phyloP scores from a whole-genome alignment of 1,139 yeast genomes.

The Protomyces arabidopsidicola region DNA sequence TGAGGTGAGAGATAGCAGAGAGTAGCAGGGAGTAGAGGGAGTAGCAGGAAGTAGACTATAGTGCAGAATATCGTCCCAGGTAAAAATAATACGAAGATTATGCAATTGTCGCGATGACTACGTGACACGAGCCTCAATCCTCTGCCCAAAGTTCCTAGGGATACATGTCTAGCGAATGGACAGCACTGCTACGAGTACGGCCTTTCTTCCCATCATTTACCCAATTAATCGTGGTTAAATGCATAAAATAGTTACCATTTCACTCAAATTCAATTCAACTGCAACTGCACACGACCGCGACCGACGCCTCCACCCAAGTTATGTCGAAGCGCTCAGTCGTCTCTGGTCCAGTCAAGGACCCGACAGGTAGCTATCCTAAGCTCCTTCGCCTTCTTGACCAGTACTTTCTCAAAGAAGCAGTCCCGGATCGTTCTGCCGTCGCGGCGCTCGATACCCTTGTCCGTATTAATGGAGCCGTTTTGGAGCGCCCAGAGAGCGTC shows the following conservation, averaged over 20 bases:
- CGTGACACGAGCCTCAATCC: no score
- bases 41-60: no score
- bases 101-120: no score
- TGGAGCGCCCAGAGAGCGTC: slow-evolving; percentile 5
- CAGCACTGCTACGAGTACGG: no score
- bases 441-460: slow-evolving; percentile 21
- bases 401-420: slow-evolving; percentile 20
- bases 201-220: no score
- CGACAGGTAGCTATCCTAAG: slow-evolving; percentile 20
- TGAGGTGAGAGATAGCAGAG: no score
- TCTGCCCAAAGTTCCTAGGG: no score
- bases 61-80: no score
- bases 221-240: no score
- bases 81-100: no score
- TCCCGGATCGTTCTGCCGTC: slow-evolving; percentile 22
- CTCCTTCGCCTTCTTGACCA: slow-evolving; percentile 20
- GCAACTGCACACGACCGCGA: neutral
- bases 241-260: neutral
- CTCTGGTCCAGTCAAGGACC: slow-evolving; percentile 23
- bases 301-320: neutral
- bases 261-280: neutral
- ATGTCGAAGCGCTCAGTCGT: slow-evolving; percentile 10
- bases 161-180: no score
- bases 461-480: slow-evolving; percentile 3
- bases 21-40: no score